phyloP scores from a whole-genome alignment of 2,329 filamentous ascomycete genomes.

The Myriosclerotinia scirpicola region DNA sequence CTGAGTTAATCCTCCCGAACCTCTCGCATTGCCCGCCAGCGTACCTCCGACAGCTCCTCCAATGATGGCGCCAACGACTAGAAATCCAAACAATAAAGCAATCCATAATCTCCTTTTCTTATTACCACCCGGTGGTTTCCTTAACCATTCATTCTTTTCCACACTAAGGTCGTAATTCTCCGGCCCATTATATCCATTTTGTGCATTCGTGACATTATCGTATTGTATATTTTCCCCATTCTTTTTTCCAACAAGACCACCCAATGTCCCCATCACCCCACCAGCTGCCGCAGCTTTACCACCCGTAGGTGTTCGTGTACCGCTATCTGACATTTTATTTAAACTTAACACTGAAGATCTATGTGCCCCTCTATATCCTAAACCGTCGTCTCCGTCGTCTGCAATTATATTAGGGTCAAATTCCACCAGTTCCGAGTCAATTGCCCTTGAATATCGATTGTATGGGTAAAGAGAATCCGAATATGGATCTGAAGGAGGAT shows the following conservation, averaged over 20 bases:
- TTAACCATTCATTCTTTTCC: constrained; percentile 68
- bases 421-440: constrained; percentile 36
- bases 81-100: constrained; percentile 59
- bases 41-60: constrained; percentile 68
- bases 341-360: constrained; percentile 53
- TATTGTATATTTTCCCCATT: constrained; percentile 36
- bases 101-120: constrained; percentile 70
- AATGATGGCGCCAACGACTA: constrained; percentile 70
- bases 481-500: constrained; percentile 35
- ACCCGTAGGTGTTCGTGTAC: constrained; percentile 31
- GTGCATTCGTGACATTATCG: constrained; percentile 33
- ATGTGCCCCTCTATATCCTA: constrained; percentile 55
- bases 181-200: constrained; percentile 27
- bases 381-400: constrained; percentile 86
- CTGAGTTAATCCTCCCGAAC: constrained; percentile 34
- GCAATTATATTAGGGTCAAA: constrained; percentile 72
- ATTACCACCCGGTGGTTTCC: constrained; percentile 58
- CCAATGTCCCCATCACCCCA: constrained; percentile 36
- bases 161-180: constrained; percentile 31
- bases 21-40: constrained; percentile 19
- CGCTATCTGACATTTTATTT: constrained; percentile 33
- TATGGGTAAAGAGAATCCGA: constrained; percentile 34
- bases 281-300: constrained; percentile 47
- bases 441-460: constrained; percentile 36
- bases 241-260: constrained; percentile 36